phyloP scores from a whole-genome alignment of 768 basidiomycete species.

The Wakefieldia striispora region DNA sequence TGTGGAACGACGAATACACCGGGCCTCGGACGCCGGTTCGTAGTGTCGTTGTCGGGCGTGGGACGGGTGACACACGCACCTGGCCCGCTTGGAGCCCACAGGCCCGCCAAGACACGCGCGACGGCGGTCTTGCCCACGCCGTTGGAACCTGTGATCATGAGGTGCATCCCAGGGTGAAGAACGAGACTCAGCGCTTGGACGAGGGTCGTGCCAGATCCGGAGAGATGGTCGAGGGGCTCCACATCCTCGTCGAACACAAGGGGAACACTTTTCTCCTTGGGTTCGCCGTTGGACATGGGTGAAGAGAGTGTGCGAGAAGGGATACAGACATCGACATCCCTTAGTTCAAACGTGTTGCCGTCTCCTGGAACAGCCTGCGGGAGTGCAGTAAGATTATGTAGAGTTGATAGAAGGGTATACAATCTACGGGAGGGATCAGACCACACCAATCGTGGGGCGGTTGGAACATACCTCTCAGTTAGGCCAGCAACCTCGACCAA shows the following conservation, averaged over 20 bases:
- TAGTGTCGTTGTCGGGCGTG: slow-evolving; percentile 19
- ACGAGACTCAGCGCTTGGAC: slow-evolving; percentile 67
- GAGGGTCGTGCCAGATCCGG: slow-evolving; percentile 41
- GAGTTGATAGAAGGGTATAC: slow-evolving; percentile 81
- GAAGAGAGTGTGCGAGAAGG: slow-evolving; percentile 32
- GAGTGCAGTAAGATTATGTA: slow-evolving; percentile 68
- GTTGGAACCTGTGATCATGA: slow-evolving; percentile 92
- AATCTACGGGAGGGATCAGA: slow-evolving; percentile 46
- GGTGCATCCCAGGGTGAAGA: slow-evolving; percentile 72
- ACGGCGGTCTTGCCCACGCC: slow-evolving; percentile 91
- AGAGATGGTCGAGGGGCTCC: slow-evolving; percentile 14
- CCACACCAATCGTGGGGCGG: not conserved
- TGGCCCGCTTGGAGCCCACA: slow-evolving; percentile 71
- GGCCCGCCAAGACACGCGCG: slow-evolving; percentile 82
- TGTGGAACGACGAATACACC: slow-evolving; percentile 89
- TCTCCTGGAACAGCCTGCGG: slow-evolving; percentile 35
- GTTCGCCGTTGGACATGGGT: not conserved
- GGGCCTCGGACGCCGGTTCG: slow-evolving; percentile 33
- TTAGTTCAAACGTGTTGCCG: slow-evolving; percentile 54
- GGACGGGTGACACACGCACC: slow-evolving; percentile 34
- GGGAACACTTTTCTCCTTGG: slow-evolving; percentile 3
- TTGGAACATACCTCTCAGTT: slow-evolving; percentile 48
- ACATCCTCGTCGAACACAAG: slow-evolving; percentile 11
- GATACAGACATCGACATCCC: slow-evolving; percentile 69
- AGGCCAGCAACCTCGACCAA: slow-evolving; percentile 92